phyloP scores from a whole-genome alignment of 345 rosid species.

The Geranium rotundifolium region DNA sequence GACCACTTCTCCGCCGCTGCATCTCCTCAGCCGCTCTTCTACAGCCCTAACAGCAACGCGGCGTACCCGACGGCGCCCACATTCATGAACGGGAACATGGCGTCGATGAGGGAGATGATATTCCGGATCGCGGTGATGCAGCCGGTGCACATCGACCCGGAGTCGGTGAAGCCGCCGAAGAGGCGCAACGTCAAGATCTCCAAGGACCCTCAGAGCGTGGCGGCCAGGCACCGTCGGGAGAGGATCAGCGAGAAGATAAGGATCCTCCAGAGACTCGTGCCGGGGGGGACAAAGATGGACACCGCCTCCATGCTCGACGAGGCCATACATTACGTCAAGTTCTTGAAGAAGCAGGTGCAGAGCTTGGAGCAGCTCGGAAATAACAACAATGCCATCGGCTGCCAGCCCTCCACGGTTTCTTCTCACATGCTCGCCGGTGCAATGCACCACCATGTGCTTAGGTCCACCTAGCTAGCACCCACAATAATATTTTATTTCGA shows the following conservation, averaged over 20 bases:
- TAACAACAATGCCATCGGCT: too few relatives aligned
- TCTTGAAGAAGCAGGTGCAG: slow-evolving; percentile 35
- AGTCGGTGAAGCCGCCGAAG: slow-evolving; percentile 60
- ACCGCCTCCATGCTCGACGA: slow-evolving; percentile 95
- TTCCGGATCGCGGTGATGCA: slow-evolving; percentile 92
- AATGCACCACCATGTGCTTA: too few relatives aligned
- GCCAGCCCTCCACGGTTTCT: too few relatives aligned
- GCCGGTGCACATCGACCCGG: slow-evolving; percentile 85
- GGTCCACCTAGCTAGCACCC: too few relatives aligned
- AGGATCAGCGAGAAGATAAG: slow-evolving; percentile 89
- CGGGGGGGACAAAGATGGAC: slow-evolving; percentile 94
- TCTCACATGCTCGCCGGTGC: too few relatives aligned
- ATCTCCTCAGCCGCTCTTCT: too few relatives aligned
- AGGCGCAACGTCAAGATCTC: slow-evolving; percentile 81
- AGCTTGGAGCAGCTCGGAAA: too few relatives aligned
- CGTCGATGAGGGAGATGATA: slow-evolving; percentile 96
- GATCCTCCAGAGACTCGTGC: slow-evolving; percentile 82
- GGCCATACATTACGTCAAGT: slow-evolving; percentile 89
- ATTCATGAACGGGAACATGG: slow-evolving; percentile 8
- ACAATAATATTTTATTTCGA: too few relatives aligned
- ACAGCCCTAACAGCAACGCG: too few relatives aligned
- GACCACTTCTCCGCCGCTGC: too few relatives aligned
- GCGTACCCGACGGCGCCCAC: too few relatives aligned
- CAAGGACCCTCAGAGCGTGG: slow-evolving; percentile 92
- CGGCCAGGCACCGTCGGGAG: slow-evolving; percentile 84